Conservation (phyloP, 768 basidiomycete genomes). For the Leccinum truebloodii region DNA sequence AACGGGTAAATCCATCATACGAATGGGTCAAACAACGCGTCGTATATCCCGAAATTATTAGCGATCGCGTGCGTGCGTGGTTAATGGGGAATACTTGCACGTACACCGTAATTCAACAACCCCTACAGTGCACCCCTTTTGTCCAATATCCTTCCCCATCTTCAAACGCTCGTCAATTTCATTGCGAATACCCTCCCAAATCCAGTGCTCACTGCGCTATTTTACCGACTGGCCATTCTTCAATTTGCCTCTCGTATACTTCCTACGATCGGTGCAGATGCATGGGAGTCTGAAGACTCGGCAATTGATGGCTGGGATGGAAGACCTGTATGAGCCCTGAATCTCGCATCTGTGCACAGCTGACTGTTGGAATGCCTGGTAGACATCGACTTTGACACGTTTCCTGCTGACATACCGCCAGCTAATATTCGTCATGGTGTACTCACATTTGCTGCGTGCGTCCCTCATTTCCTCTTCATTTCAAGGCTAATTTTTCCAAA, state of each 20-base stretch:
- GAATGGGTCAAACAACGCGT: too few species aligned
- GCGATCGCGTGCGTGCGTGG: too few species aligned
- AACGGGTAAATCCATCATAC: too few species aligned
- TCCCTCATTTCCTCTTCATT: constrained; percentile 14
- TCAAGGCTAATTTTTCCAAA: constrained; percentile 1
- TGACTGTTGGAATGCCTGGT: constrained; percentile 13
- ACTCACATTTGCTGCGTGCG: constrained; percentile 83
- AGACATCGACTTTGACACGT: constrained; percentile 78
- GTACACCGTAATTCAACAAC: constrained; percentile 7
- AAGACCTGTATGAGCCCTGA: constrained; percentile 55
- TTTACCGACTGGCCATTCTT: constrained; percentile 79
- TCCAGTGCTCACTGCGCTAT: constrained; percentile 74
- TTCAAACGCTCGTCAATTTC: constrained; percentile 78
- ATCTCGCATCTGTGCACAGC: constrained; percentile 1
- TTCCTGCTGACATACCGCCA: constrained; percentile 82
- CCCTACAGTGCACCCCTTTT: constrained; percentile 65
- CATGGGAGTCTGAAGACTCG: constrained; percentile 70
- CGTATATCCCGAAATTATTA: too few species aligned
- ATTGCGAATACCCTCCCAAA: constrained; percentile 84
- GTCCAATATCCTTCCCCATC: constrained; percentile 77
- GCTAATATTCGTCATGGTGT: constrained; percentile 82
- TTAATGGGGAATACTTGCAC: too few species aligned
- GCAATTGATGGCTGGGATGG: constrained; percentile 65
- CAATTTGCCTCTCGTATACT: constrained; percentile 82
- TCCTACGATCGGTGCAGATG: constrained; percentile 80